Base-by-base conservation (phyloP, 148 eudicot genomes). In the Drosera capensis region DNA sequence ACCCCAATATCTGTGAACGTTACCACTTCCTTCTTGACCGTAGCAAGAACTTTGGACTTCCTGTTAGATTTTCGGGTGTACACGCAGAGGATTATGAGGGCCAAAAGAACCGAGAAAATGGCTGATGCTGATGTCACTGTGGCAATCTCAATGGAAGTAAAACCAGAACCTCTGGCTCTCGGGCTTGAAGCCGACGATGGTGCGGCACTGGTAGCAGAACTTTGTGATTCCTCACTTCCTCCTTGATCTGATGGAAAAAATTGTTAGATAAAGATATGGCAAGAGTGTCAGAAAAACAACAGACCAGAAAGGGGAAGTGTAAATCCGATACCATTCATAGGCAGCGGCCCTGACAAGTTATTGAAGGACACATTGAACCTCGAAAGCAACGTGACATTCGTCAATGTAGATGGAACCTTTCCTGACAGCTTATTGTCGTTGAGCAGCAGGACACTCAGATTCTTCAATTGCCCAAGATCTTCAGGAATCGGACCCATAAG, bases 81-180 rank as follows among this genome's bases (percentile, higher is more conserved):
- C 56, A 64, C 68, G 69, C 54, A 76, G 37, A 73, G 57, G 42
- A 65, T 57, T 34, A 70, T 56, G 15, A 72, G 72, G 35, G 68
- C 56, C 48, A 80, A 37, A 57, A 73, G 61, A 48, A 70, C 68
- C 54, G 52, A 58, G 43, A 62, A 64, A 38, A 76, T 63, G 23
- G 60, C 70, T 4, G 80, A 58, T 25, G 67, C 74, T 46, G 73
- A 68, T 44, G 56, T 46, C 8, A 67, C 53, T 25, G 70, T 60
- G 23, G 71, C 78, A 11, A 71, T 52, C 46, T 71, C 72, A 15
- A 71, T 60, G 1, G 75, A 55, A 57, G 40, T 64, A 38, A 79
- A 56, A 38, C 63, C 19, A 4, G 21, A 57, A 46, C 43, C 56
- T 0, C 45, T 55, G 4, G 40, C 50, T 19, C 42, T 23, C 21